Percentiles rank a stretch among this genome's conserved stretches.
Evolutionary conservation across 1,284 basidiomycete genomes (phyloP).

Genomic region (Apiotrichum gracile): DNA sequence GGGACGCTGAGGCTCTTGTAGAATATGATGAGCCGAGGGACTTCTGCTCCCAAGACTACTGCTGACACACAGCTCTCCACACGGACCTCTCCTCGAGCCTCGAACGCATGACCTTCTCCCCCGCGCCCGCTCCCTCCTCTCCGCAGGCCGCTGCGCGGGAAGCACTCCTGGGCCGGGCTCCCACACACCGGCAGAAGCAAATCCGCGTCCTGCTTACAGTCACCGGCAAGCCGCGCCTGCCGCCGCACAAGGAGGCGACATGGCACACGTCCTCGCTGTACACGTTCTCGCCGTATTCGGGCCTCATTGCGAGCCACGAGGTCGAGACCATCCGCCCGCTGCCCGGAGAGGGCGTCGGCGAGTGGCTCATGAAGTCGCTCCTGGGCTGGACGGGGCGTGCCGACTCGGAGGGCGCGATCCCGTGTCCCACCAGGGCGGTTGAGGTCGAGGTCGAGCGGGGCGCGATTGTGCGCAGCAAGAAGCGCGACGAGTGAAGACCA

Average conservation of each 20-base stretch:
- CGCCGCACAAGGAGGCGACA: conserved; percentile 34
- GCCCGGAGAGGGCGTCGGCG: conserved; percentile 45
- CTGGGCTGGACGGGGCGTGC: conserved; percentile 29
- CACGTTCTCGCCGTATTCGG: conserved; percentile 46
- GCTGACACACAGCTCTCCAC: conserved; percentile 32
- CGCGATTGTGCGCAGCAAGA: background rate
- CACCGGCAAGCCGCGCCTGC: conserved; percentile 37
- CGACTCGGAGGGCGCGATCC: background rate
- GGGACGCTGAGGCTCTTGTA: too few species aligned
- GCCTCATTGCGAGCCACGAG: conserved; percentile 42
- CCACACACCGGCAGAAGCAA: conserved; percentile 32
- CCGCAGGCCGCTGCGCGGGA: conserved; percentile 8
- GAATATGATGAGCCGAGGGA: too few species aligned
- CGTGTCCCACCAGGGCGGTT: background rate
- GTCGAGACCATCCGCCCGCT: conserved; percentile 47
- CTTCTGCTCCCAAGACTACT: too few species aligned
- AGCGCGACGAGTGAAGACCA: too few species aligned
- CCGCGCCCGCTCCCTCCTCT: conserved; percentile 15
- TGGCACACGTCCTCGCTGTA: conserved; percentile 47
- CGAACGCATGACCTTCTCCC: conserved; percentile 40
- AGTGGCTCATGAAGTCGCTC: conserved; percentile 41
- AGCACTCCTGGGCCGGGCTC: conserved; percentile 13
- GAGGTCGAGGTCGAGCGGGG: background rate
- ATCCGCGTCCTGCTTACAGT: conserved; percentile 39
- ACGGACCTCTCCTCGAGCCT: conserved; percentile 35